A percentile compares a stretch with the other conserved stretches of the same genome.
Evolutionary conservation across 2,329 filamentous ascomycete genomes (phyloP).

Genomic region (Diaporthe batatas): DNA sequence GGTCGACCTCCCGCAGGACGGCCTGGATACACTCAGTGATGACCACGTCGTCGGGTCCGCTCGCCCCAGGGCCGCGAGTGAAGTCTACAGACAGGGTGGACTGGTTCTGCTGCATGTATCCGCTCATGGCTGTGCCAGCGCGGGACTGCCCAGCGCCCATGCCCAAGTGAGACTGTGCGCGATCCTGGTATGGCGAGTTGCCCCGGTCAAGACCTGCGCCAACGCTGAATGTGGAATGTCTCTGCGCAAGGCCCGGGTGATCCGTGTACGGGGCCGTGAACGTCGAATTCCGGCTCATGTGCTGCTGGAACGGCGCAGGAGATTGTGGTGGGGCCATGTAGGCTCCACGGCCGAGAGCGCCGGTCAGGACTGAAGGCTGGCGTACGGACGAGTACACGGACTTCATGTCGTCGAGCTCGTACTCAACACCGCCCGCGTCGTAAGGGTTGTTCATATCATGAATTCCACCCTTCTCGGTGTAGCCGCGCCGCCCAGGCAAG

Average conservation of each 20-base stretch:
- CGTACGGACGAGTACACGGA: constrained; percentile 94
- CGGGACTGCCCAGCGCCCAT: constrained; percentile 54
- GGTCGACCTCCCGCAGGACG: constrained; percentile 88
- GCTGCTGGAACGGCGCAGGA: constrained; percentile 76
- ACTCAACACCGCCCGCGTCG: constrained; percentile 73
- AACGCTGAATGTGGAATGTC: constrained; percentile 81
- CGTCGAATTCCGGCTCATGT: constrained; percentile 57
- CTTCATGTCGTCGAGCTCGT: constrained; percentile 98
- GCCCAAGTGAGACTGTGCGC: constrained; percentile 66
- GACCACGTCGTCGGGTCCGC: constrained; percentile 80
- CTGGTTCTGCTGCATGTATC: constrained; percentile 60
- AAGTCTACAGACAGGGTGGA: constrained; percentile 71
- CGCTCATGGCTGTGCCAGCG: constrained; percentile 60
- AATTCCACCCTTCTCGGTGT: constrained; percentile 69
- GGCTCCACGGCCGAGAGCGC: constrained; percentile 77
- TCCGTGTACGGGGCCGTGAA: constrained; percentile 64
- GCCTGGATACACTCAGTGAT: constrained; percentile 88
- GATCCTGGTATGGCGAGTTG: constrained; percentile 71
- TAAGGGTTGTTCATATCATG: constrained; percentile 83
- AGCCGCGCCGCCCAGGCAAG: constrained; percentile 89
- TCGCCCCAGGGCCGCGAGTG: constrained; percentile 63
- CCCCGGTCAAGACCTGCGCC: constrained; percentile 62
- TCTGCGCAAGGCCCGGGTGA: constrained; percentile 60
- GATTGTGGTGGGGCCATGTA: constrained; percentile 85
- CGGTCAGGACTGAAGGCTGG: constrained; percentile 88